Conservation (phyloP, 352 stramenopile genomes). For the Pseudoperonospora humuli region DNA sequence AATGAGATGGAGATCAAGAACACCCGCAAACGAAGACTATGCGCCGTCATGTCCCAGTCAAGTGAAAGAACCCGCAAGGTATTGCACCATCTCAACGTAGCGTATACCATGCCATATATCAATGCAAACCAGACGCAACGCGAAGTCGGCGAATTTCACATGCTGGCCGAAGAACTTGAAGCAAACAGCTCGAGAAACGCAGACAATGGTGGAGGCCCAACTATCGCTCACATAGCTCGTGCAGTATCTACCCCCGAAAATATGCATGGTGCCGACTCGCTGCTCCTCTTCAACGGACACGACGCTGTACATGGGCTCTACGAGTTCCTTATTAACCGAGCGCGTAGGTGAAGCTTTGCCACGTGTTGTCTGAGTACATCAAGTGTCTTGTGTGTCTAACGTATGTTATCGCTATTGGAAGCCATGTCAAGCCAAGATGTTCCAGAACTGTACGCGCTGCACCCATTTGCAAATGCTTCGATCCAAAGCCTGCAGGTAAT, state of each 20-base stretch:
- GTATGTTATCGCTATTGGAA: conserved; percentile 10
- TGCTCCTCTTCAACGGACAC: conserved; percentile 58
- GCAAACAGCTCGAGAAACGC: conserved; percentile 14
- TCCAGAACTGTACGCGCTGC: conserved; percentile 39
- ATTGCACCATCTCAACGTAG: conserved; percentile 51
- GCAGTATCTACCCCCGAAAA: conserved; percentile 11
- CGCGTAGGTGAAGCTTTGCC: conserved; percentile 37
- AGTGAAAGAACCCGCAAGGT: conserved; percentile 54
- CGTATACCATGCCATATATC: conserved; percentile 52
- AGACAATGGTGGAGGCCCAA: conserved; percentile 4
- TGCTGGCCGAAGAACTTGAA: conserved; percentile 39
- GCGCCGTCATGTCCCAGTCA: conserved; percentile 62
- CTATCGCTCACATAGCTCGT: conserved; percentile 10
- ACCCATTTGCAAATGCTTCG: conserved; percentile 55
- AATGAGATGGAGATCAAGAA: conserved; percentile 3
- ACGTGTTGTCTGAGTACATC: neutral
- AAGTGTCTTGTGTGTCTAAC: conserved; percentile 3
- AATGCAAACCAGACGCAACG: conserved; percentile 29
- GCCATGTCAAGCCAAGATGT: conserved; percentile 76
- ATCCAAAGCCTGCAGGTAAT: conserved; percentile 46
- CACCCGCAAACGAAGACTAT: conserved; percentile 15
- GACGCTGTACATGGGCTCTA: conserved; percentile 60
- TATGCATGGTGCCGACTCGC: conserved; percentile 53
- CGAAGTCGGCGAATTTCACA: conserved; percentile 37
- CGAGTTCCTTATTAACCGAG: conserved; percentile 71